Base-by-base conservation (phyloP, 306 rosid genomes). In the Senna siamea region DNA sequence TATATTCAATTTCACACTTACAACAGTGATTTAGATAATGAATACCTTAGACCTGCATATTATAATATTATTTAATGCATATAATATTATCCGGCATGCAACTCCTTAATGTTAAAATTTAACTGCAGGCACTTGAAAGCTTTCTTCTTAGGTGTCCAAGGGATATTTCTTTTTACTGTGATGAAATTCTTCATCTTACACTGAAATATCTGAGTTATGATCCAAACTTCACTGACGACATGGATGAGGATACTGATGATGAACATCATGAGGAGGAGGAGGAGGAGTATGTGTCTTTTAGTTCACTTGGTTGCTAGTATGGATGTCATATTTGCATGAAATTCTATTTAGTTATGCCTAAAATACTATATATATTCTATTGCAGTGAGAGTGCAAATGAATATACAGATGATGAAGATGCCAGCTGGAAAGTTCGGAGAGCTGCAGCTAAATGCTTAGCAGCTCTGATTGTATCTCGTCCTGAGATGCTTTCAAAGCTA, bases 361-460 rank as follows among this genome's bases (percentile, higher is more conserved):
- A 56, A 69, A 59, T 75, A 10, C 74, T 65, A 26, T 26, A 26
- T 26, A 32, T 74, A 46, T 60, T 66, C 5, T 82, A 65, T 69
- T 87, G 87, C 84, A 95, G 99, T 55, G 99, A 92, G 79, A 95
- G 99, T 88, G 99, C 97, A 59, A 92, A 90, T 74, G 99, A 92
- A 76, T 95, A 95, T 76, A 90, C 99, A 2, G 99, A 95, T 81
- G 99, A 95, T 85, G 99, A 95, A 80, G 99, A 95, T 83, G 92
- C 88, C 70, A 95, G 98, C 87, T 95, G 99, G 99, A 95, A 95
- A 82, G 98, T 95, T 67, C 89, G 99, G 82, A 87, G 99, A 76
- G 98, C 99, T 61, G 97, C 99, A 35, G 98, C 99, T 56, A 92
- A 95, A 87, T 95, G 99, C 91, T 86, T 95, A 77, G 94, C 99